Evolutionary conservation across 768 basidiomycete species (phyloP).

Genomic region (Suillus hirtellus): DNA sequence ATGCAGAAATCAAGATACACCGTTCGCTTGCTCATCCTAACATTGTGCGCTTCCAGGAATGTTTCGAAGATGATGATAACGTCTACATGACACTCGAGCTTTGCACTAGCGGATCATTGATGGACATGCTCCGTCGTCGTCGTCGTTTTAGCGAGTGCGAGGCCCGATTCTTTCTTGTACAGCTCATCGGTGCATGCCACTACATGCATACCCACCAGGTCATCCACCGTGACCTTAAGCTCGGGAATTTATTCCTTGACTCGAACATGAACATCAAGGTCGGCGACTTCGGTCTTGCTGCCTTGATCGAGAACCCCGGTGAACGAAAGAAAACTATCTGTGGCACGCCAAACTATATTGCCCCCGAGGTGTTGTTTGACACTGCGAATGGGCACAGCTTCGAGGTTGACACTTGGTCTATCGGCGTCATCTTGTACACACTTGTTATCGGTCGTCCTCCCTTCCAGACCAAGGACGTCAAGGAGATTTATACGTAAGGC

Average conservation of each 20-base stretch:
- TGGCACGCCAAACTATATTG: conserved; percentile 98
- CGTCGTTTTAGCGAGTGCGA: conserved; percentile 90
- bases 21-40: conserved; percentile 88
- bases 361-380: conserved; percentile 96
- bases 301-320: conserved; percentile 93
- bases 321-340: conserved; percentile 99
- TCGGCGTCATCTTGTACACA: conserved; percentile 96
- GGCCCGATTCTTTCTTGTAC: conserved; percentile 88
- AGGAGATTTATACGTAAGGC: conserved; percentile 87
- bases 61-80: conserved; percentile 93
- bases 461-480: conserved; percentile 98
- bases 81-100: conserved; percentile 98
- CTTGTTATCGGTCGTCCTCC: conserved; percentile 93
- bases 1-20: conserved; percentile 99
- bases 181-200: conserved; percentile 92
- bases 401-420: conserved; percentile 97
- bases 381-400: conserved; percentile 96
- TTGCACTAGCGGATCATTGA: conserved; percentile 85
- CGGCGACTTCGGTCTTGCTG: conserved; percentile 96
- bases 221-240: conserved; percentile 96
- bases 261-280: conserved; percentile 93
- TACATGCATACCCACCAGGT: conserved; percentile 98
- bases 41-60: conserved; percentile 88
- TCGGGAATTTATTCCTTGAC: conserved; percentile 94
- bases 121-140: conserved; percentile 88